A percentile compares a stretch with the other conserved stretches of the same genome.
Evolutionary conservation across 1,139 yeast species (phyloP).

Genomic region (Magnusiomyces suaveolens): DNA sequence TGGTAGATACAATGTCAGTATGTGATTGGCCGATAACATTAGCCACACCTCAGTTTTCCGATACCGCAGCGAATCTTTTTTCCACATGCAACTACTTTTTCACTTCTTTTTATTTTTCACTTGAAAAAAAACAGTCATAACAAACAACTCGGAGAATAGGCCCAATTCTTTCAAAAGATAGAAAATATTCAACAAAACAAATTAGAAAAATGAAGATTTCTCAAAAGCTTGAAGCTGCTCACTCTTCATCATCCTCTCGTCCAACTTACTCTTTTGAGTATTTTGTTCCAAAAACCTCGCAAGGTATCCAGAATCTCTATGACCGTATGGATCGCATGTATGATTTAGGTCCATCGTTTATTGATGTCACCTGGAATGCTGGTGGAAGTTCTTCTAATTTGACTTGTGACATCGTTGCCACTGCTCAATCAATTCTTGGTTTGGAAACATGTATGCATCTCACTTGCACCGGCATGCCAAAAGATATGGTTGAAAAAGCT

Average conservation of each 20-base stretch:
- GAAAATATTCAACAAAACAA: too few relatives aligned
- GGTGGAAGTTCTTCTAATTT: conserved; percentile 79
- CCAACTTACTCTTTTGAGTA: conserved; percentile 66
- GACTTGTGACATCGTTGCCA: conserved; percentile 84
- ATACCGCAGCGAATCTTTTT: too few relatives aligned
- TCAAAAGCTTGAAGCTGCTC: conserved; percentile 1
- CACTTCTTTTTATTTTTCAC: too few relatives aligned
- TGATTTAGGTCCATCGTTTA: conserved; percentile 79
- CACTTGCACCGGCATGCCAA: conserved; percentile 93
- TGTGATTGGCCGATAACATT: too few relatives aligned
- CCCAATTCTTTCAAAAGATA: too few relatives aligned
- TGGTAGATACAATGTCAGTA: too few relatives aligned
- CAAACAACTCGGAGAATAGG: too few relatives aligned
- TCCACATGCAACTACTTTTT: too few relatives aligned
- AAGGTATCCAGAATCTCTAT: conserved; percentile 90
- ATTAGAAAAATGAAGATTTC: conserved; percentile 27
- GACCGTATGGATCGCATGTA: conserved; percentile 98
- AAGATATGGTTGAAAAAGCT: conserved; percentile 73
- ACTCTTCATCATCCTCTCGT: not conserved
- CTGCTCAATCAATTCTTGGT: conserved; percentile 87
- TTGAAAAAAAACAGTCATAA: too few relatives aligned
- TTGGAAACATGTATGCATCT: conserved; percentile 96
- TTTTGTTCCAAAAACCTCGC: conserved; percentile 95
- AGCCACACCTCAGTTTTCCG: too few relatives aligned
- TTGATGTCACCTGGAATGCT: conserved; percentile 97